Base-by-base conservation (phyloP, 164 flowering plant species). In the Vitis vinifera region DNA sequence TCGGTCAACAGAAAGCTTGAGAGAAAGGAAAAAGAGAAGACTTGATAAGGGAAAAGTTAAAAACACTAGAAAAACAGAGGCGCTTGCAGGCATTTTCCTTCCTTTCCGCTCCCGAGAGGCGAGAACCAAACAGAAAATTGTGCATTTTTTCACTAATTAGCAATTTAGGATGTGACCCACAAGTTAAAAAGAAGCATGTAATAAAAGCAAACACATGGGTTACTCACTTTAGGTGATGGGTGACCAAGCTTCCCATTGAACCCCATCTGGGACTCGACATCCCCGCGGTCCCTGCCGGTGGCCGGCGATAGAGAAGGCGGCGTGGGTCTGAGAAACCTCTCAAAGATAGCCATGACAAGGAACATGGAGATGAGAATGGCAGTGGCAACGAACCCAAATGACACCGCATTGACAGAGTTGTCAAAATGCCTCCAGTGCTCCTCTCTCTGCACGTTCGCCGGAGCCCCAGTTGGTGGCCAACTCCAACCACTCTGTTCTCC, bases 311-410 rank as follows among this genome's bases (percentile, higher is more conserved):
- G 50, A 8, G 29, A 63, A 59, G 82, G 70, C 8, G 91, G 75
- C 51, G 81, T 75, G 10, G 91, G 83, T 70, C 93, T 55, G 17
- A 93, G 82, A 60, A 88, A 89, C 68, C 90, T 76, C 79, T 93
- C 98, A 51, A 93, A 91, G 51, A 93, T 82, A 65, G 98, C 97
- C 97, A 93, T 93, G 64, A 89, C 82, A 31, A 93, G 85, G 75
- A 93, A 93, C 97, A 93, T 90, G 47, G 92, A 88, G 65, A 93
- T 84, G 68, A 93, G 86, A 75, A 93, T 82, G 59, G 98, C 98
- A 53, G 98, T 93, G 53, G 98, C 98, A 2, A 91, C 93, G 69
- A 93, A 91, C 49, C 97, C 97, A 73, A 91, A 93, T 3, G 98
- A 93, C 53, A 93, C 90, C 3, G 97, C 97, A 79, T 88, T 91